Evolutionary conservation across 345 rosid genomes (phyloP).

Genomic region (Mercurialis annua): DNA sequence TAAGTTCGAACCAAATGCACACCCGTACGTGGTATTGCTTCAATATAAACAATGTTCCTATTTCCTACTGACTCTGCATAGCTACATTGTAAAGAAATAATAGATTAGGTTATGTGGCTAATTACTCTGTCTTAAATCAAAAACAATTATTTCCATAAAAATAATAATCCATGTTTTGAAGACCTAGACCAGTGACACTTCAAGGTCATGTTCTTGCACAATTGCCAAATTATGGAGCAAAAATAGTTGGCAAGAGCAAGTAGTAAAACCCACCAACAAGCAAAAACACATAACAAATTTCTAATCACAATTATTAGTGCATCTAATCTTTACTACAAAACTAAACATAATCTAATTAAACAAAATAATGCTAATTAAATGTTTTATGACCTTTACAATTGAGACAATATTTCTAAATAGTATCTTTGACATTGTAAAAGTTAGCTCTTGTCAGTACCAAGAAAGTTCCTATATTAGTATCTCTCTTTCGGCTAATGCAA

Average conservation of each 20-base stretch:
- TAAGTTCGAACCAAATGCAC: too few species aligned
- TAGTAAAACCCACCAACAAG: conserved; percentile 28
- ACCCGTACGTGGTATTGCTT: too few species aligned
- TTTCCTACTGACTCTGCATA: too few species aligned
- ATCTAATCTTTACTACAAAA: background rate
- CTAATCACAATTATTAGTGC: background rate
- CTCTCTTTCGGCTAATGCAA: conserved; percentile 20
- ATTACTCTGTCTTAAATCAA: too few species aligned
- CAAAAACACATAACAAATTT: conserved; percentile 18
- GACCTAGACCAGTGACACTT: conserved; percentile 12
- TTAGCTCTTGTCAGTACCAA: conserved; percentile 26
- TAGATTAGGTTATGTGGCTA: too few species aligned
- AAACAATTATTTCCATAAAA: background rate
- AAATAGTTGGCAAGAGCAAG: conserved; percentile 28
- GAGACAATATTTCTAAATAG: conserved; percentile 20
- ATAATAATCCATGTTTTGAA: conserved; percentile 9
- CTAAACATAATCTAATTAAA: conserved; percentile 12
- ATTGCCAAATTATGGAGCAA: conserved; percentile 7
- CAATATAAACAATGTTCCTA: too few species aligned
- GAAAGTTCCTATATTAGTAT: conserved; percentile 24
- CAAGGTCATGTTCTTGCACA: conserved; percentile 8
- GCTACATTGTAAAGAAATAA: too few species aligned
- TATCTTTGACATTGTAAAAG: conserved; percentile 32
- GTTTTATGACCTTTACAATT: background rate
- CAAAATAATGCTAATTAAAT: conserved; percentile 9